These are phyloP conservation scores for Linderniella brevidens DNA, from an alignment of 257 asterid genomes.

Conservation along the genomic window DNA sequence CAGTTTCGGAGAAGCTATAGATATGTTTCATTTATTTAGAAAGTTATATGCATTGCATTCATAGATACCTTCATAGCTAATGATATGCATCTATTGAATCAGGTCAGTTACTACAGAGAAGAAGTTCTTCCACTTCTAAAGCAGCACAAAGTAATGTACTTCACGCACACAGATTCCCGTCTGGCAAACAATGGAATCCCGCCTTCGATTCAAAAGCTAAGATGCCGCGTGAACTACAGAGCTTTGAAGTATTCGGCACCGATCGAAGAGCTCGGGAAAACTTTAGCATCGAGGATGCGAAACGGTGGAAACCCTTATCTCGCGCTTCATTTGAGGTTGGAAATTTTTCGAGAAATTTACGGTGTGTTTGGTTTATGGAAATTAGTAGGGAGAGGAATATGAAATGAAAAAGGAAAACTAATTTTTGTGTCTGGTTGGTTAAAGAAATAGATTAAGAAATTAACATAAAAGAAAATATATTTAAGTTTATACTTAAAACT, in stretches of 20 bases:
- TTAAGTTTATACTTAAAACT: too few species aligned
- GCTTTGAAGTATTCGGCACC: neutral
- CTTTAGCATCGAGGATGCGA: neutral
- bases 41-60: too few species aligned
- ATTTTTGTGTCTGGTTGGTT: too few species aligned
- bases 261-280: constrained; percentile 5
- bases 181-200: constrained; percentile 4
- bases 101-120: constrained; percentile 69
- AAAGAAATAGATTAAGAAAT: too few species aligned
- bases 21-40: too few species aligned
- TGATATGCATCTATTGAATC: constrained; percentile 11
- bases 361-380: too few species aligned
- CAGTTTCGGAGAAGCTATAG: too few species aligned
- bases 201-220: constrained; percentile 6
- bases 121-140: constrained; percentile 79
- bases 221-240: constrained; percentile 4
- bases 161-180: constrained; percentile 8
- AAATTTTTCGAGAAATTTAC: too few species aligned
- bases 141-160: constrained; percentile 67
- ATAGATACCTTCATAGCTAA: too few species aligned
- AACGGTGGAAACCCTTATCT: constrained; percentile 3
- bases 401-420: too few species aligned
- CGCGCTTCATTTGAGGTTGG: constrained; percentile 8
- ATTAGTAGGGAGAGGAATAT: too few species aligned
- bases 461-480: too few species aligned